phyloP scores from a whole-genome alignment of 1,139 yeast species.

The Geotrichum armillariae region DNA sequence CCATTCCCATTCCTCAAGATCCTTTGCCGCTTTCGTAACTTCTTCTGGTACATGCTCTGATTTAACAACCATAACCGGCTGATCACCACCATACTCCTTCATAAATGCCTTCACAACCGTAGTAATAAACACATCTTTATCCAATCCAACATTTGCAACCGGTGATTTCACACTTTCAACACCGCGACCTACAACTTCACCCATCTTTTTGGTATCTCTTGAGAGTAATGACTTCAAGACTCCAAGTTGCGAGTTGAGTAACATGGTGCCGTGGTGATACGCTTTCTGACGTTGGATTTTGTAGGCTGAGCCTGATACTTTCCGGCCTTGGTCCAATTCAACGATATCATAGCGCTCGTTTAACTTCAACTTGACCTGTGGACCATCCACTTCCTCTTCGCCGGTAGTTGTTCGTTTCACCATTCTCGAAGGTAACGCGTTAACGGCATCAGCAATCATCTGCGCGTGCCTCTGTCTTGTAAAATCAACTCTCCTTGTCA shows the following conservation, averaged over 20 bases:
- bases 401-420: constrained; percentile 2
- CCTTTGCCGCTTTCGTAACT: constrained; percentile 46
- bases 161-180: constrained; percentile 78
- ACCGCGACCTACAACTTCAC: constrained; percentile 56
- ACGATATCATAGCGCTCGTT: constrained; percentile 83
- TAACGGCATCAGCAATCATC: constrained; percentile 53
- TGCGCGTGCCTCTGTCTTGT: constrained; percentile 62
- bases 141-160: constrained; percentile 62
- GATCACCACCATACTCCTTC: constrained; percentile 33
- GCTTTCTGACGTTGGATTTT: constrained; percentile 81
- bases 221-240: constrained; percentile 58
- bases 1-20: constrained; percentile 67
- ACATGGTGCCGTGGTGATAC: constrained; percentile 97
- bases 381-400: constrained; percentile 27
- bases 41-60: constrained; percentile 47
- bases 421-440: constrained; percentile 31
- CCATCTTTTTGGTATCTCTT: constrained; percentile 47
- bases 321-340: constrained; percentile 43
- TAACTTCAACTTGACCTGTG: constrained; percentile 43
- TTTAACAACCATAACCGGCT: constrained; percentile 22
- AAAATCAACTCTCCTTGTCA: constrained; percentile 69
- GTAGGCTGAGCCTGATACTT: constrained; percentile 89
- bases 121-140: constrained; percentile 49
- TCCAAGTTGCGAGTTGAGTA: constrained; percentile 63
- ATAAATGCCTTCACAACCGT: constrained; percentile 50